Evolutionary conservation across 2,329 filamentous ascomycete genomes (phyloP), one percentile per base, ranked within the genome.

Genomic region (Exophiala aquamarina): DNA sequence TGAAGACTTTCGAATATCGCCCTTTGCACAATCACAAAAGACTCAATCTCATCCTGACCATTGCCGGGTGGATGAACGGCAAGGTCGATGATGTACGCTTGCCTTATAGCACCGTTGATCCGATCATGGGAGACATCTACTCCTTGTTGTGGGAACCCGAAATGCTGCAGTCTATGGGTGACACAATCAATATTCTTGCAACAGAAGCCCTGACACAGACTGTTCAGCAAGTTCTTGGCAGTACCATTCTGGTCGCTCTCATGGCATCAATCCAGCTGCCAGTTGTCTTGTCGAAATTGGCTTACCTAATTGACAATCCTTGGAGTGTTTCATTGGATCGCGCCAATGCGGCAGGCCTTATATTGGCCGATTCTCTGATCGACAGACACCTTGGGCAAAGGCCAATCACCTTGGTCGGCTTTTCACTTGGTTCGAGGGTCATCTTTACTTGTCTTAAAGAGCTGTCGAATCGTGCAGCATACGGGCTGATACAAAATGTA

Each of bases 41-140:
- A 48, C 88, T 96, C 31, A 97, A 98, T 60, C 78, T 98, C 21
- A 93, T 98, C 55, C 83, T 98, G 31, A 97, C 93, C 0, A 82
- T 98, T 21, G 90, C 92, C 0, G 93, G 93, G 3, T 98, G 93
- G 93, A 94, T 98, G 87, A 96, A 89, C 32, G 93, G 94, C 61
- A 97, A 95, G 64, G 84, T 95, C 43, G 93, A 98, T 70, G 93
- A 98, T 66, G 91, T 98, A 40, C 87, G 93, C 50, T 71, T 98
- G 61, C 93, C 93, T 6, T 98, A 87, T 69, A 96, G 90, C 71
- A 98, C 94, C 0, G 86, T 98, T 5, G 91, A 98, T 66, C 89
- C 94, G 1, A 82, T 97, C 54, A 98, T 98, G 93, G 93, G 93
- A 10, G 93, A 98, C 64, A 84, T 98, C 13, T 98, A 98, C 70